These are phyloP conservation scores for Fraxinus quadrangulata DNA, from an alignment of 257 asterid genomes.

Conservation along the genomic window DNA sequence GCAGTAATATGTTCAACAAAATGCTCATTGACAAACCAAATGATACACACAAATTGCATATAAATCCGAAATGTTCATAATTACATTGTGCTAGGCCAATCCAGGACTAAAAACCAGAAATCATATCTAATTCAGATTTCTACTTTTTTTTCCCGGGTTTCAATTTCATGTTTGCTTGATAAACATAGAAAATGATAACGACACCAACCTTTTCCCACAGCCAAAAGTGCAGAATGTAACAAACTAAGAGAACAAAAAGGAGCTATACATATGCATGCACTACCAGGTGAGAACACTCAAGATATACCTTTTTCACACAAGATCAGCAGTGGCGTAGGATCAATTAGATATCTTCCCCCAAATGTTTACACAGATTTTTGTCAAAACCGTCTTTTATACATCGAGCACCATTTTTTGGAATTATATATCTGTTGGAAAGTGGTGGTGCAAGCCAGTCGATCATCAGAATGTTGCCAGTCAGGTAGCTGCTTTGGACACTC, in stretches of 20 bases:
- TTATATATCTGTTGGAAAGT: neutral
- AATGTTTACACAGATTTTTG: no score
- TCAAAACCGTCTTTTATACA: no score
- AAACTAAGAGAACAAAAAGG: neutral
- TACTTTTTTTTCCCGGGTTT: neutral
- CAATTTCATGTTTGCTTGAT: slow-evolving; percentile 14
- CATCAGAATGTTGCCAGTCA: slow-evolving; percentile 18
- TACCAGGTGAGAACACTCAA: neutral
- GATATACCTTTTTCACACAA: neutral
- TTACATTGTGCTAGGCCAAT: slow-evolving; percentile 11
- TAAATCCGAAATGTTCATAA: slow-evolving; percentile 1
- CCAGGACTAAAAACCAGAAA: slow-evolving; percentile 1
- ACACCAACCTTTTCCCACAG: neutral
- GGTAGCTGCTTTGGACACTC: slow-evolving; percentile 49
- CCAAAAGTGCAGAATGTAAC: neutral
- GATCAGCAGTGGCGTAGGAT: neutral
- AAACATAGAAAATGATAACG: neutral
- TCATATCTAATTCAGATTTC: slow-evolving; percentile 3
- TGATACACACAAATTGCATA: slow-evolving; percentile 5
- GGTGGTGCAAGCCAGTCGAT: neutral
- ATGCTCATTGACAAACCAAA: slow-evolving; percentile 19
- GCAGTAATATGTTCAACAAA: neutral
- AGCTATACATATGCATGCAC: neutral
- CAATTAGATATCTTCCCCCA: neutral
- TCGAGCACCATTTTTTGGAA: neutral